Evolutionary conservation across 192 early-diverging fungal species (phyloP), one percentile per base, ranked within the genome.

Genomic region (Obelidium mucronatum): DNA sequence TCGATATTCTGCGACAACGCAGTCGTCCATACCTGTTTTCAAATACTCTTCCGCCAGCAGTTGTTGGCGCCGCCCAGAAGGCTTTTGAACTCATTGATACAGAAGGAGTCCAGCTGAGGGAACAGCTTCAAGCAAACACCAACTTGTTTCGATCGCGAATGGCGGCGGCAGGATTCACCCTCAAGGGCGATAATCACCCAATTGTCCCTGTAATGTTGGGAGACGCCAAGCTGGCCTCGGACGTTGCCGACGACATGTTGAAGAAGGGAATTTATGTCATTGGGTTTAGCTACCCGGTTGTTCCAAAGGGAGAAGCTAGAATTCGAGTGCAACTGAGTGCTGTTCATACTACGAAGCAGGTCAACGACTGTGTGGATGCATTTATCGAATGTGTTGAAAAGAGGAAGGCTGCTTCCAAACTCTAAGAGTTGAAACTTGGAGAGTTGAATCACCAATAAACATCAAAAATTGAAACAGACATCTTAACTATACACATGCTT

Each of bases 161-260:
- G 81, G 69, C 74, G 1, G 89, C 81, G 0, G 89, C 89, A 35
- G 90, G 90, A 56, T 92, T 92, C 73, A 80, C 80, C 3, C 79
- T 92, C 54, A 90, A 90, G 40, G 90, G 54, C 77, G 63, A 61
- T 11, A 80, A 85, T 71, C 87, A 88, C 28, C 85, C 87, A 1
- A 88, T 88, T 42, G 82, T 86, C 22, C 87, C 87, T 0, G 87
- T 88, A 11, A 88, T 88, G 87, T 77, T 88, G 6, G 85, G 83
- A 52, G 87, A 88, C 48, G 87, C 87, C 3, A 80, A 81, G 1
- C 56, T 86, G 44, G 87, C 87, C 1, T 44, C 83, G 6, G 60
- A 77, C 33, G 82, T 88, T 79, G 87, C 87, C 1, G 82, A 86
- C n/a, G 77, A 69, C n/a, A 78, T 88, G 85, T 76, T 88, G 42